Evolutionary conservation across 2,329 filamentous ascomycete genomes (phyloP).

Genomic region (Xylaria sp.): DNA sequence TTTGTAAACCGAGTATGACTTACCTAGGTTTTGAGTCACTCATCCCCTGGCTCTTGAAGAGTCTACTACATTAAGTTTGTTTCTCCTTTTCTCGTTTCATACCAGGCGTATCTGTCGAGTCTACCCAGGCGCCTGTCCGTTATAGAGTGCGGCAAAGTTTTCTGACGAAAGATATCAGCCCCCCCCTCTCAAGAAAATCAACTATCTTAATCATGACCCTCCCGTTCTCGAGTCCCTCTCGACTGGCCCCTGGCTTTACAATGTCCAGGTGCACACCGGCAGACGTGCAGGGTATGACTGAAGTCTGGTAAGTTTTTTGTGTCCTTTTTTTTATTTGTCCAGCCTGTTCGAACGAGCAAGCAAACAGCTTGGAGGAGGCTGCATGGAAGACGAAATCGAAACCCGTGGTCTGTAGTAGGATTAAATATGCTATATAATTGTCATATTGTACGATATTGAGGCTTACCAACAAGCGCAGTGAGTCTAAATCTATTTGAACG

Average conservation of each 20-base stretch:
- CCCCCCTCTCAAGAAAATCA: not conserved
- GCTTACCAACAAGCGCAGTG: conserved; percentile 10
- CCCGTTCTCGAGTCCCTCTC: conserved; percentile 28
- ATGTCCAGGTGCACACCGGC: conserved; percentile 42
- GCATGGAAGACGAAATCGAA: not conserved
- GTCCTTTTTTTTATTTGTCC: not conserved
- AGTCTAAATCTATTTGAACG: conserved; percentile 4
- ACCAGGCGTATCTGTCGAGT: not conserved
- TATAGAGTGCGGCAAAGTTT: not conserved
- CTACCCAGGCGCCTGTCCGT: not conserved
- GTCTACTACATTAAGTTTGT: not conserved
- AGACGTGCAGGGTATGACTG: conserved; percentile 40
- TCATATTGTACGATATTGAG: not conserved
- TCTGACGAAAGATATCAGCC: not conserved
- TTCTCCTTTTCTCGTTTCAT: not conserved
- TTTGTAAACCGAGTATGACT: not conserved
- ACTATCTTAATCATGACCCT: conserved; percentile 16
- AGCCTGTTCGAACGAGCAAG: no score
- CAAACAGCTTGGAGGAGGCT: not conserved
- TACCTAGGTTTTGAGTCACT: conserved; percentile 8
- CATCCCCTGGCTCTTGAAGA: not conserved
- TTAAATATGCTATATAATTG: not conserved
- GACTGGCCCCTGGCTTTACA: conserved; percentile 38
- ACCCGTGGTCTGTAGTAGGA: not conserved
- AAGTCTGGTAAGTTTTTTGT: conserved; percentile 40